Percentiles rank a stretch among this genome's conserved stretches.
These are phyloP conservation scores for Tetrahymena malaccensis DNA, from an alignment of 73 alveolate genomes.

Conservation along the genomic window DNA sequence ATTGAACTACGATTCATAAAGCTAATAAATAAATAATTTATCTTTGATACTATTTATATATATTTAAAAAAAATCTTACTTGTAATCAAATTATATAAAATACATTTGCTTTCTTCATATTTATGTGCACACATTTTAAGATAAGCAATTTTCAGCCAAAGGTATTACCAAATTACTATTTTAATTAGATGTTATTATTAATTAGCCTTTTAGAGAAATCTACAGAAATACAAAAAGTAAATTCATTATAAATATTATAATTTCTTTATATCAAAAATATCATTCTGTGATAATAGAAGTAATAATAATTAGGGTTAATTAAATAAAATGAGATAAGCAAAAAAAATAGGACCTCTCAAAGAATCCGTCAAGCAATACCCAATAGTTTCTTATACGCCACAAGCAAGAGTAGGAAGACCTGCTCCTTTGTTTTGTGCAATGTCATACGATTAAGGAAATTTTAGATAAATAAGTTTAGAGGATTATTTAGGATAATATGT, in stretches of 20 bases:
- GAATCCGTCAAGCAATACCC: neutral
- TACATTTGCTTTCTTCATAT: neutral
- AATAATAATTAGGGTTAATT: too few species aligned
- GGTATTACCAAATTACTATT: too few species aligned
- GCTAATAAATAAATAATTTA: too few species aligned
- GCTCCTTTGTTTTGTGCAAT: neutral
- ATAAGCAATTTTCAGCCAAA: neutral
- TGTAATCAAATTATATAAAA: neutral
- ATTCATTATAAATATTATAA: neutral
- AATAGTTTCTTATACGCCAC: neutral
- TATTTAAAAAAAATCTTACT: neutral
- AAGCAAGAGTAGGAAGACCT: neutral
- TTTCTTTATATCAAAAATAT: too few species aligned
- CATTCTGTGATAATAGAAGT: neutral
- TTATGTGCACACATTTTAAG: neutral
- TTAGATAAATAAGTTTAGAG: slow-evolving; percentile 66
- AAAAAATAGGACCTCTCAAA: neutral
- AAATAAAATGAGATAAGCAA: neutral
- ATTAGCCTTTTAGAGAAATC: neutral
- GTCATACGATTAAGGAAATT: slow-evolving; percentile 2
- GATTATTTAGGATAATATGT: slow-evolving; percentile 95
- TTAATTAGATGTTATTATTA: too few species aligned
- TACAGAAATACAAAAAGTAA: neutral
- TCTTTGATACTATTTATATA: neutral
- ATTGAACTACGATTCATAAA: neutral